phyloP scores from a whole-genome alignment of 2,329 filamentous ascomycete genomes.

The Penicillium sp. region DNA sequence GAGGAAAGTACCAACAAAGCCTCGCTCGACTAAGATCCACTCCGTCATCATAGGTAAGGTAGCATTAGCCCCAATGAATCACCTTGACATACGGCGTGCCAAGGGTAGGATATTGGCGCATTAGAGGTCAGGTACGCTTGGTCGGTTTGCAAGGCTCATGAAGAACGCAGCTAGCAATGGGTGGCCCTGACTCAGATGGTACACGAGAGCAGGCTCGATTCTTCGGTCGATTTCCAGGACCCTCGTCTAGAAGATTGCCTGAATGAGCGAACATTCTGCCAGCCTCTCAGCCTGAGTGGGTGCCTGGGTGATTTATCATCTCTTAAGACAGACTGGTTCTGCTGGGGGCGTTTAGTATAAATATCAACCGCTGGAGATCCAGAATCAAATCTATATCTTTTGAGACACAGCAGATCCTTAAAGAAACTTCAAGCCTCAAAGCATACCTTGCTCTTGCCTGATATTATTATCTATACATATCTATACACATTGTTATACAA shows the following conservation, averaged over 20 bases:
- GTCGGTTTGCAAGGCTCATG: background rate
- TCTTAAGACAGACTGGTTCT: constrained; percentile 13
- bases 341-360: background rate
- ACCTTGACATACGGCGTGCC: constrained; percentile 5
- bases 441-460: background rate
- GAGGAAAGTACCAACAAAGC: background rate
- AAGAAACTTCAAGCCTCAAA: background rate
- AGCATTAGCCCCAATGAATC: constrained; percentile 1
- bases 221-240: constrained; percentile 7
- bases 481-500: background rate
- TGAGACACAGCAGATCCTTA: background rate
- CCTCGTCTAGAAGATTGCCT: constrained; percentile 8
- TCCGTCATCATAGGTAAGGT: constrained; percentile 6
- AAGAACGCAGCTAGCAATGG: constrained; percentile 8
- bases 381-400: background rate
- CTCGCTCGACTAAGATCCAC: background rate
- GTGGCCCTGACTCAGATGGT: constrained; percentile 18
- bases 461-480: background rate
- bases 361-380: background rate
- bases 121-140: background rate
- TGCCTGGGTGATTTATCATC: constrained; percentile 8
- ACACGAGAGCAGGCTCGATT: constrained; percentile 17
- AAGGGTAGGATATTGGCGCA: constrained; percentile 2
- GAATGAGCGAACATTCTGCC: constrained; percentile 10
- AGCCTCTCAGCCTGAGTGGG: too few relatives aligned